Evolutionary conservation across 192 early-diverging fungal genomes (phyloP).

Genomic region (Coemansia umbellata): DNA sequence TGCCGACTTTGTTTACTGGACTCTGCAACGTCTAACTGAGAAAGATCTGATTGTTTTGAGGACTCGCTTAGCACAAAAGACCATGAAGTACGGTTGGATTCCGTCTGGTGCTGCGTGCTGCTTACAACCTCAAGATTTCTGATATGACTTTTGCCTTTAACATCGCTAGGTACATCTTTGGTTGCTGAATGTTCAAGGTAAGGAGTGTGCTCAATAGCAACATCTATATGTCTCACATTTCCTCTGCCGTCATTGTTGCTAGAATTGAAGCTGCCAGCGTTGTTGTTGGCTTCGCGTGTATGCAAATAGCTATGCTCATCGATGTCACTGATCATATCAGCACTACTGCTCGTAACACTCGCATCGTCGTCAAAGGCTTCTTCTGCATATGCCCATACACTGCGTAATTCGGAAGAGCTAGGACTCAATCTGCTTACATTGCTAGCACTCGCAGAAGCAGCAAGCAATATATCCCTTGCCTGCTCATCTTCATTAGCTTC

Average conservation of each 20-base stretch:
- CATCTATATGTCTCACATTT: too few relatives aligned
- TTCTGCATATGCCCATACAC: constrained; percentile 27
- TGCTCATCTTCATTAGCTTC: neutral
- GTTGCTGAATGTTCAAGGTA: too few relatives aligned
- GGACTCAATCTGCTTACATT: neutral
- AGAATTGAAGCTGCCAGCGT: too few relatives aligned
- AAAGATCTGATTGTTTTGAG: neutral
- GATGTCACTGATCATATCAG: too few relatives aligned
- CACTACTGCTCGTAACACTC: neutral
- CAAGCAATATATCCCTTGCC: too few relatives aligned
- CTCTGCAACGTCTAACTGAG: neutral
- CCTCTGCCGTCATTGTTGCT: too few relatives aligned
- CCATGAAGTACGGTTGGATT: constrained; percentile 6
- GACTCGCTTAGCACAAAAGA: constrained; percentile 1
- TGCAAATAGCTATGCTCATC: too few relatives aligned
- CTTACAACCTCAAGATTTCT: neutral
- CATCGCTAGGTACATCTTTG: too few relatives aligned
- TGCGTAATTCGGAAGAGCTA: constrained; percentile 9
- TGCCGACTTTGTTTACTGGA: neutral
- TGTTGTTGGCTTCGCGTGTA: too few relatives aligned
- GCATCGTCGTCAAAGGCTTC: constrained; percentile 20
- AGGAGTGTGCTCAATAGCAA: too few relatives aligned
- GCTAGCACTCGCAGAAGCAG: neutral
- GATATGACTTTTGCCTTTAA: neutral
- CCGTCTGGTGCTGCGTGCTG: neutral